These are phyloP conservation scores for Tripterygium wilfordii DNA, from an alignment of 177 flowering plant species.

Conservation along the genomic window DNA sequence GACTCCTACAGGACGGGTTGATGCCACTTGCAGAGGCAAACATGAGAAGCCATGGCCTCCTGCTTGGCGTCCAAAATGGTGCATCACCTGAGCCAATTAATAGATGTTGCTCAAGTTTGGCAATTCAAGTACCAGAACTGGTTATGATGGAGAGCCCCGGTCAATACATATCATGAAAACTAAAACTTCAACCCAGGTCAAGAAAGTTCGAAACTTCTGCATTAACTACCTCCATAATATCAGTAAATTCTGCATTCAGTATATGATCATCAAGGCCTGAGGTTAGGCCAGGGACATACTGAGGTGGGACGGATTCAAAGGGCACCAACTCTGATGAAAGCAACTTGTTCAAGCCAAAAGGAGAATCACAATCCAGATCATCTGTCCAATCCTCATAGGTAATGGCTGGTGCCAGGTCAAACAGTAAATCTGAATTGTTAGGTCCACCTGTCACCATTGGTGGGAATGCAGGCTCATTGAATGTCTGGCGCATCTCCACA, in stretches of 20 bases:
- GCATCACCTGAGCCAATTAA: too few relatives aligned
- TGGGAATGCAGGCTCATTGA: constrained; percentile 13
- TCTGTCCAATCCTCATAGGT: constrained; percentile 11
- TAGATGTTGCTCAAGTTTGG: too few relatives aligned
- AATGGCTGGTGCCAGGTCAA: constrained; percentile 13
- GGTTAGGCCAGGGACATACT: constrained; percentile 35
- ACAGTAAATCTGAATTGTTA: constrained; percentile 16
- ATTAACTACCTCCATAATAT: constrained; percentile 43
- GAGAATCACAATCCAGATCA: constrained; percentile 2
- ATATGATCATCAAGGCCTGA: constrained; percentile 57
- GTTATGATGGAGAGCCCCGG: too few relatives aligned
- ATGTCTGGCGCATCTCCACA: constrained; percentile 8
- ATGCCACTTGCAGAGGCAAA: too few relatives aligned
- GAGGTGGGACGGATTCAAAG: constrained; percentile 25
- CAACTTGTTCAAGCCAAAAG: constrained; percentile 13
- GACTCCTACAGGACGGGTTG: too few relatives aligned
- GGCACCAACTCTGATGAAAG: constrained; percentile 15
- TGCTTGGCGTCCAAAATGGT: too few relatives aligned
- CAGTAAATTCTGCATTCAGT: constrained; percentile 34
- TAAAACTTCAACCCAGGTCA: too few relatives aligned
- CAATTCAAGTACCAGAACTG: too few relatives aligned
- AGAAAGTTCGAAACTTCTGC: too few relatives aligned
- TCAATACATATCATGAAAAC: too few relatives aligned
- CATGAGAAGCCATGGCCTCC: too few relatives aligned
- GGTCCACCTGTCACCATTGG: constrained; percentile 8